Percentiles rank a stretch among this genome's conserved stretches.
These are phyloP conservation scores for Calonectria crousiana DNA, from an alignment of 2,329 filamentous ascomycete species.

Conservation along the genomic window DNA sequence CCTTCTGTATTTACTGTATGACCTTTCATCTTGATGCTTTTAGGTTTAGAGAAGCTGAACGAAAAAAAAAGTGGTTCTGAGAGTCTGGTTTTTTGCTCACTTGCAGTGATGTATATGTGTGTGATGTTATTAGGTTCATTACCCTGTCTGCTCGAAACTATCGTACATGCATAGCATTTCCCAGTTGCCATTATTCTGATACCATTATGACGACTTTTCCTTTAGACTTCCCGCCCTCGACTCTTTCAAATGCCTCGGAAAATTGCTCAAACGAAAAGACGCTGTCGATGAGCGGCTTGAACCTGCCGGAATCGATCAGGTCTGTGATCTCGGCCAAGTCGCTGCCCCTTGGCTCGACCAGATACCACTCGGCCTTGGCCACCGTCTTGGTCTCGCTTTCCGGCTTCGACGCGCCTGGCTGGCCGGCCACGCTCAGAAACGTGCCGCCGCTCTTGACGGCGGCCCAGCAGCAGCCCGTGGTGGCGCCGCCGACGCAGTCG, in stretches of 20 bases:
- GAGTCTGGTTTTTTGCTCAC: background rate
- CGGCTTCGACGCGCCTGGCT: slow-evolving; percentile 47
- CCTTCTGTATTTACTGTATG: slow-evolving; percentile 31
- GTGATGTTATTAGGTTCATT: background rate
- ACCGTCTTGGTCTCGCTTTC: slow-evolving; percentile 44
- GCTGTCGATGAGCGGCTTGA: slow-evolving; percentile 52
- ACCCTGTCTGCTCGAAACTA: background rate
- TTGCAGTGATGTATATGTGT: background rate
- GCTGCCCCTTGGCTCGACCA: slow-evolving; percentile 52
- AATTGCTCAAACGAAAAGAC: slow-evolving; percentile 54
- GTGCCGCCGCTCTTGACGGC: slow-evolving; percentile 50
- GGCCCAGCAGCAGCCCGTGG: slow-evolving; percentile 49
- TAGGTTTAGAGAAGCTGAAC: slow-evolving; percentile 29
- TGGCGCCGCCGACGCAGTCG: slow-evolving; percentile 53
- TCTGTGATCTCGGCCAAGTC: slow-evolving; percentile 50
- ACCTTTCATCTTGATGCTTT: slow-evolving; percentile 5
- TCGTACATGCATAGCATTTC: background rate
- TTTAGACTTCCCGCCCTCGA: slow-evolving; percentile 50
- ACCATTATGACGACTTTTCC: slow-evolving; percentile 57
- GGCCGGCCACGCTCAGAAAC: slow-evolving; percentile 49
- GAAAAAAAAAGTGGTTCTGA: slow-evolving; percentile 6
- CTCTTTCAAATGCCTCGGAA: slow-evolving; percentile 52
- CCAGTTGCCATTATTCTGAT: background rate
- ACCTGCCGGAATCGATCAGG: slow-evolving; percentile 49
- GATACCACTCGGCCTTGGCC: slow-evolving; percentile 50